Percentiles rank a stretch among this genome's conserved stretches.
phyloP scores from a whole-genome alignment of 306 rosid species.

The Prunus mume region DNA sequence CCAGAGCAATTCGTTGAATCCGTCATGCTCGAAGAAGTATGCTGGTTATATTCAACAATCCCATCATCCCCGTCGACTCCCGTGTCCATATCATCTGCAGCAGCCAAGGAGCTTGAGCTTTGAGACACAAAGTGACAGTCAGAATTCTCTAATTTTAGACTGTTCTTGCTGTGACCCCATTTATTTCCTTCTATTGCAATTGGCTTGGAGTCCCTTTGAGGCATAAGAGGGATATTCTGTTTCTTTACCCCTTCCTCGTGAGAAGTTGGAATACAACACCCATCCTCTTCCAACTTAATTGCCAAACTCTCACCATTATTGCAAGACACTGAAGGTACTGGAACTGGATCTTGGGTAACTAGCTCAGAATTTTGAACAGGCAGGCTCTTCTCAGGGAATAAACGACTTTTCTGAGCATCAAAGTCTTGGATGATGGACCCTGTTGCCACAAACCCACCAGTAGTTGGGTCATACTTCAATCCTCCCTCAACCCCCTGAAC shows the following conservation, averaged over 20 bases:
- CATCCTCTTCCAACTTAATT: conserved; percentile 51
- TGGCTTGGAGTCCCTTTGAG: conserved; percentile 35
- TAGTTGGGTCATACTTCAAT: conserved; percentile 65
- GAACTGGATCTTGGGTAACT: conserved; percentile 24
- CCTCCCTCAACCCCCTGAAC: conserved; percentile 77
- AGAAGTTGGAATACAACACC: conserved; percentile 28
- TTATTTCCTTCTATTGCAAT: conserved; percentile 25
- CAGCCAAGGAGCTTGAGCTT: conserved; percentile 45
- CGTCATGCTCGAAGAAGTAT: conserved; percentile 51
- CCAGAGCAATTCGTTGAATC: conserved; percentile 55
- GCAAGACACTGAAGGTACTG: conserved; percentile 25
- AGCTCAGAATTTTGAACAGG: conserved; percentile 27
- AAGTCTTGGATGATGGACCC: conserved; percentile 53
- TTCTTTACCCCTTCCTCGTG: conserved; percentile 34
- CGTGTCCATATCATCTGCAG: conserved; percentile 34
- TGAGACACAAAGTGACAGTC: conserved; percentile 29
- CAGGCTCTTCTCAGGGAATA: conserved; percentile 39
- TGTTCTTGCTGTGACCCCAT: conserved; percentile 19
- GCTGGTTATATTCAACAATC: conserved; percentile 46
- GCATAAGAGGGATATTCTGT: conserved; percentile 19
- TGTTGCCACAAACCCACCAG: conserved; percentile 55
- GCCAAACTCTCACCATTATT: conserved; percentile 24
- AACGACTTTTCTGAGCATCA: conserved; percentile 26
- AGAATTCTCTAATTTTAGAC: conserved; percentile 31
- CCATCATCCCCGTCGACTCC: conserved; percentile 36